Evolutionary conservation across 345 rosid genomes (phyloP), one percentile per base, ranked within the genome.

Genomic region (Sisymbrium irio): DNA sequence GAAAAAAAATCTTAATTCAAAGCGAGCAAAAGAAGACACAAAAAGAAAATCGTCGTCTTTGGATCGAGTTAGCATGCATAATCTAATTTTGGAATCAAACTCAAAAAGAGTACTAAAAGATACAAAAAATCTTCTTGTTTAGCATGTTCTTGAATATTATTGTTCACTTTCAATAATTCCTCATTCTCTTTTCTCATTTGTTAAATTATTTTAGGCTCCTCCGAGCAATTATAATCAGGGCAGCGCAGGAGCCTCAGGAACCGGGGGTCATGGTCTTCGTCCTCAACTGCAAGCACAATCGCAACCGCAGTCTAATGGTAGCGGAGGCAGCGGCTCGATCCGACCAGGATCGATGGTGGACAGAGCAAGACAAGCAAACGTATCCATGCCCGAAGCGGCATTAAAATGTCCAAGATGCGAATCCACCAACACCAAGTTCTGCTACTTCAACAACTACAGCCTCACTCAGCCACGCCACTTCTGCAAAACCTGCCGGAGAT

Each of bases 391-490:
- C 0, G 97, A 92, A 69, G 45, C 82, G 7, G 90, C 93, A 55
- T 72, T 85, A 35, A 89, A 87, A 79, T 94, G 99, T 65, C 99
- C 99, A 27, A 82, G 99, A 81, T 94, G 99, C 39, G 97, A 94
- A 49, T 94, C 97, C 1, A 84, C 87, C 50, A 94, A 94, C 86
- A 94, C 98, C 6, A 91, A 94, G 75, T 94, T 94, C 73, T 93
- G 98, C 76, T 93, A 93, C 81, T 93, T 89, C 85, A 93, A 93
- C 86, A 93, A 93, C 91, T 93, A 94, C 84, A 89, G 93, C 64
- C 96, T 89, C 42, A 56, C 97, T 5, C 99, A 94, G 89, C 99
- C 99, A 54, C 88, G 99, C 13, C 99, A 94, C 91, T 94, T 92
- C 67, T 94, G 99, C 85, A 94, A 92, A 42, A 88, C 97, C 19